These are phyloP conservation scores for Hypoxylon sp. DNA, from an alignment of 2,329 filamentous ascomycete genomes.

Conservation along the genomic window DNA sequence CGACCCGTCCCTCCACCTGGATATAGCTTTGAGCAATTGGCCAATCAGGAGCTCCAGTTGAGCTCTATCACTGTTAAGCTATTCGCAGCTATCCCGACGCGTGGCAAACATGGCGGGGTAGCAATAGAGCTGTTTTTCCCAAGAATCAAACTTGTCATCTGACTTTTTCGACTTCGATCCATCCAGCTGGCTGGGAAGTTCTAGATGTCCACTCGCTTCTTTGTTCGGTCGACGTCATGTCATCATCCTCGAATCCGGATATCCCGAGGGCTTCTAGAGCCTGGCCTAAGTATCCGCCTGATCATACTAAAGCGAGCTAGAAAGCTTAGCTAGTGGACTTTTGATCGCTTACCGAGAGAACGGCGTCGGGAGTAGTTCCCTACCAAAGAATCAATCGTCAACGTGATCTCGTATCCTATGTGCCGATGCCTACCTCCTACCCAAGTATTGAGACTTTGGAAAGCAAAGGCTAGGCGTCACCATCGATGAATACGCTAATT, in stretches of 20 bases:
- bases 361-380: neutral
- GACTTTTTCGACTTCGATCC: slow-evolving; percentile 33
- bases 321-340: neutral
- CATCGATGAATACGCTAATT: neutral
- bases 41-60: slow-evolving; percentile 42
- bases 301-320: slow-evolving; percentile 7
- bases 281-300: slow-evolving; percentile 20
- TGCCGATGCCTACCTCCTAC: neutral
- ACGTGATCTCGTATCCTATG: neutral
- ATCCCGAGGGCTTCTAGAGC: slow-evolving; percentile 12
- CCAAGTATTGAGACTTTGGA: neutral
- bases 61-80: slow-evolving; percentile 21
- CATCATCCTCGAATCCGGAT: slow-evolving; percentile 15
- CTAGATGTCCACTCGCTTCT: neutral
- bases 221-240: slow-evolving; percentile 3
- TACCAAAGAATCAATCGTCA: neutral
- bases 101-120: slow-evolving; percentile 41
- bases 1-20: slow-evolving; percentile 42
- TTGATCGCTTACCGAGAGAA: neutral
- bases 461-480: neutral
- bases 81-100: slow-evolving; percentile 22
- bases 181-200: neutral
- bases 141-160: slow-evolving; percentile 31
- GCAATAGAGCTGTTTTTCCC: slow-evolving; percentile 26
- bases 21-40: slow-evolving; percentile 34